phyloP scores from a whole-genome alignment of 208 protist genomes.

The Crithidia expoeki region DNA sequence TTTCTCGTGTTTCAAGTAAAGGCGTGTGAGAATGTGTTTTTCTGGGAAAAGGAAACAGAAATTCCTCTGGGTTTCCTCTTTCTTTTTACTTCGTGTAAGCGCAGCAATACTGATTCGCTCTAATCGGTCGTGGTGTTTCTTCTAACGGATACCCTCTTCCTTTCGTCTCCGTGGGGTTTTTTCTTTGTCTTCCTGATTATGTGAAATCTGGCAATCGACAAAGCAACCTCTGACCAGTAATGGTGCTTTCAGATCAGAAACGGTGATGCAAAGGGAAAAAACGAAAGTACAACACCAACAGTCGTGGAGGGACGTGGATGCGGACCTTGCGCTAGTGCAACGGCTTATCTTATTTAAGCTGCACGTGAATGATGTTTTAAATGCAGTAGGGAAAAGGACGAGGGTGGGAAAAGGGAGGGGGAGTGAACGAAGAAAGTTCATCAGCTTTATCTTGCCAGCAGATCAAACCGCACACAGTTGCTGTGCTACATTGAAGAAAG shows the following conservation, averaged over 20 bases:
- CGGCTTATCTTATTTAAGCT: neutral
- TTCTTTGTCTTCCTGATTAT: constrained; percentile 16
- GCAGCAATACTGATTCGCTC: too few relatives aligned
- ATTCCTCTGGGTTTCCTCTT: too few relatives aligned
- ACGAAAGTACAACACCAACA: neutral
- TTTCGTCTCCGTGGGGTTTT: neutral
- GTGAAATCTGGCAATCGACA: constrained; percentile 12
- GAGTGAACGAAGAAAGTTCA: too few relatives aligned
- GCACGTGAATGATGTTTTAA: neutral
- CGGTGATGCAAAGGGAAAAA: neutral
- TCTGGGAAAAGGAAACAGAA: too few relatives aligned
- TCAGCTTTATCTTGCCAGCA: neutral
- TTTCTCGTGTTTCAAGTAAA: neutral
- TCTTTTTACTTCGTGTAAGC: too few relatives aligned
- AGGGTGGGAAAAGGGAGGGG: neutral
- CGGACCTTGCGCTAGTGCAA: neutral
- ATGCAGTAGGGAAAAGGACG: too few relatives aligned
- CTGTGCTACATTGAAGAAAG: neutral
- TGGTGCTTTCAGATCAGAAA: too few relatives aligned
- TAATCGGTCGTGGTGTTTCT: neutral
- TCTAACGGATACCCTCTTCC: neutral
- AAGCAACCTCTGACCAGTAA: neutral
- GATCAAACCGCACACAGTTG: neutral
- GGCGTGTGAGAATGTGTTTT: neutral
- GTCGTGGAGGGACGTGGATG: neutral